Percentiles rank a stretch among this genome's conserved stretches.
phyloP scores from a whole-genome alignment of 23 red algal species.

The Agarophyton chilense region DNA sequence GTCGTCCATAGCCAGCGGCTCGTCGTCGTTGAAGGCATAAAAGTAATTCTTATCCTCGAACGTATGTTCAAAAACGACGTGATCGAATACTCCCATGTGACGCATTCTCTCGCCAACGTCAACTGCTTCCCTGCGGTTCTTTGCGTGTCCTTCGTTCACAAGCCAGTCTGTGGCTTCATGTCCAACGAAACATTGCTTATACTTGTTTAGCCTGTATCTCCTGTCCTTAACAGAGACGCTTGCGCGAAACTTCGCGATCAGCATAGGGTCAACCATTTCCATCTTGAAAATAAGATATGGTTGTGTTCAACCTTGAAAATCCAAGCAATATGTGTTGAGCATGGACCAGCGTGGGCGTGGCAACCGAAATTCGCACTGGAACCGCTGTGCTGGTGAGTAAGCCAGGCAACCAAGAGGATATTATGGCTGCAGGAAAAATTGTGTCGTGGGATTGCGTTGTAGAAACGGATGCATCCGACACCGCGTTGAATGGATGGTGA shows the following conservation, averaged over 20 bases:
- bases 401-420: too few relatives aligned
- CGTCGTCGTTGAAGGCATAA: slow-evolving; percentile 16
- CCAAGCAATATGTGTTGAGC: too few relatives aligned
- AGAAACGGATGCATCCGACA: too few relatives aligned
- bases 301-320: too few relatives aligned
- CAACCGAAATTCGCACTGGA: too few relatives aligned
- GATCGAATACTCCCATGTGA: slow-evolving; percentile 4
- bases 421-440: too few relatives aligned
- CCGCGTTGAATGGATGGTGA: too few relatives aligned
- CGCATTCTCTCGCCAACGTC: slow-evolving; percentile 10
- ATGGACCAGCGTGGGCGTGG: too few relatives aligned
- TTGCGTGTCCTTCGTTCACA: not conserved
- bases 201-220: not conserved
- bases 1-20: slow-evolving; percentile 12
- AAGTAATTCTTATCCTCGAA: slow-evolving; percentile 25
- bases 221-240: slow-evolving; percentile 6
- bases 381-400: too few relatives aligned
- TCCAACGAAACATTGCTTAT: slow-evolving; percentile 28
- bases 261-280: slow-evolving; percentile 29
- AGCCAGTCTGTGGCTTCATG: slow-evolving; percentile 12
- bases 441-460: too few relatives aligned
- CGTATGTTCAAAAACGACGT: slow-evolving; percentile 5
- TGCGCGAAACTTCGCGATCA: slow-evolving; percentile 3
- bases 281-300: not conserved
- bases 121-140: not conserved